phyloP scores from a whole-genome alignment of 305 asterid species.

The Rubia peregrina region DNA sequence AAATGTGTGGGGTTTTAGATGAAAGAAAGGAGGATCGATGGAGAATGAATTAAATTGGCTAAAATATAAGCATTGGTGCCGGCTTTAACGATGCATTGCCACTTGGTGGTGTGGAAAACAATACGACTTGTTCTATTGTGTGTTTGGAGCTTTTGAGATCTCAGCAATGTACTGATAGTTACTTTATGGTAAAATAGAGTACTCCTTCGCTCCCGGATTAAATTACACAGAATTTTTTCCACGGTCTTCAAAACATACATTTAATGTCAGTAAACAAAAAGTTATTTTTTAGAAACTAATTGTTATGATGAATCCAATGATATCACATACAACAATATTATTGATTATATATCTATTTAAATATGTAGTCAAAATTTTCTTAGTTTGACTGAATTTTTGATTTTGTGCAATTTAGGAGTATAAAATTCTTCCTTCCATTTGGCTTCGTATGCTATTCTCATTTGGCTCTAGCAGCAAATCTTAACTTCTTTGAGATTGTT shows the following conservation, averaged over 20 bases:
- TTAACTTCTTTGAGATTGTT: not conserved
- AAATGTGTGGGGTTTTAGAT: constrained; percentile 4
- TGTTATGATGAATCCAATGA: too few species aligned
- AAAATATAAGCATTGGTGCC: constrained; percentile 36
- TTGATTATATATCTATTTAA: too few species aligned
- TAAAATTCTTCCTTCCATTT: not conserved
- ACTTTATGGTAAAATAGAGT: not conserved
- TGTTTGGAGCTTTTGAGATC: constrained; percentile 29
- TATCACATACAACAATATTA: too few species aligned
- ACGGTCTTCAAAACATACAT: too few species aligned
- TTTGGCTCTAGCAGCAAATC: not conserved
- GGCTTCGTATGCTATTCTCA: not conserved
- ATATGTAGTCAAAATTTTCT: too few species aligned
- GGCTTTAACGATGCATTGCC: constrained; percentile 45
- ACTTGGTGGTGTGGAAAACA: constrained; percentile 59
- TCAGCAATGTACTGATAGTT: not conserved
- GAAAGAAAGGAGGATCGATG: constrained; percentile 7
- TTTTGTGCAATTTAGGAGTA: too few species aligned
- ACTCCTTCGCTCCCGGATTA: too few species aligned
- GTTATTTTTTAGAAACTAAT: too few species aligned
- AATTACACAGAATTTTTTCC: too few species aligned
- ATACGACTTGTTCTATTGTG: constrained; percentile 67
- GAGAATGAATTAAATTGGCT: constrained; percentile 7
- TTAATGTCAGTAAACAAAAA: too few species aligned
- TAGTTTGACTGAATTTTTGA: too few species aligned